phyloP scores from a whole-genome alignment of 257 asterid species.

The Plectranthus barbatus region DNA sequence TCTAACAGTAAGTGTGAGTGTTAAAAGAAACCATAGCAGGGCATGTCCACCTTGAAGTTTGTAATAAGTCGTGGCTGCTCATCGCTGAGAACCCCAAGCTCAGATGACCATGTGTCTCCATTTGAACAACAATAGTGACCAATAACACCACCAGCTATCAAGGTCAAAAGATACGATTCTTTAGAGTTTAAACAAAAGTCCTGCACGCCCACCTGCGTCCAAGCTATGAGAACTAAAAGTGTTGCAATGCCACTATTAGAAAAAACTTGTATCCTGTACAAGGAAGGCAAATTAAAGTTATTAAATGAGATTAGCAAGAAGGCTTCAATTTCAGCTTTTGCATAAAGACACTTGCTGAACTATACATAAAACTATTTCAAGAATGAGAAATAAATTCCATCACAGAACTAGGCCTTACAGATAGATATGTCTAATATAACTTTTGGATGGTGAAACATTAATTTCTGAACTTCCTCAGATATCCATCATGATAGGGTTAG shows the following conservation, averaged over 20 bases:
- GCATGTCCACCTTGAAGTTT: conserved; percentile 59
- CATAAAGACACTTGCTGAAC: not conserved
- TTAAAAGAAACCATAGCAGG: not conserved
- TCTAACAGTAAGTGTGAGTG: not conserved
- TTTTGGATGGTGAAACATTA: not conserved
- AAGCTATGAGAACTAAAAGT: conserved; percentile 45
- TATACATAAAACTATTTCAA: not conserved
- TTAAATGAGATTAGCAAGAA: not conserved
- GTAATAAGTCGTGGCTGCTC: conserved; percentile 85
- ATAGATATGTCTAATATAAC: not conserved
- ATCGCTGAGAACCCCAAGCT: conserved; percentile 86
- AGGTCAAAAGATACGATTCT: conserved; percentile 51
- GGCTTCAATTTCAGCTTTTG: not conserved
- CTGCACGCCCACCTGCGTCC: conserved; percentile 54
- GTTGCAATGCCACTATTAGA: conserved; percentile 77
- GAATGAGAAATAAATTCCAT: not conserved
- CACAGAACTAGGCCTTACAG: not conserved
- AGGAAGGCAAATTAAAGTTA: not conserved
- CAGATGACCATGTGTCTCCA: conserved; percentile 99
- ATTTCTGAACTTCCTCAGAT: not conserved
- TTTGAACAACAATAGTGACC: conserved; percentile 94
- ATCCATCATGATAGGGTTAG: not conserved
- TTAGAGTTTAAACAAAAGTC: conserved; percentile 79
- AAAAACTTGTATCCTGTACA: conserved; percentile 77
- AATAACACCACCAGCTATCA: conserved; percentile 64